A percentile compares a stretch with the other conserved stretches of the same genome.
Conservation (phyloP, 371 early-diverging fungal genomes). For the Mortierella sp. region DNA sequence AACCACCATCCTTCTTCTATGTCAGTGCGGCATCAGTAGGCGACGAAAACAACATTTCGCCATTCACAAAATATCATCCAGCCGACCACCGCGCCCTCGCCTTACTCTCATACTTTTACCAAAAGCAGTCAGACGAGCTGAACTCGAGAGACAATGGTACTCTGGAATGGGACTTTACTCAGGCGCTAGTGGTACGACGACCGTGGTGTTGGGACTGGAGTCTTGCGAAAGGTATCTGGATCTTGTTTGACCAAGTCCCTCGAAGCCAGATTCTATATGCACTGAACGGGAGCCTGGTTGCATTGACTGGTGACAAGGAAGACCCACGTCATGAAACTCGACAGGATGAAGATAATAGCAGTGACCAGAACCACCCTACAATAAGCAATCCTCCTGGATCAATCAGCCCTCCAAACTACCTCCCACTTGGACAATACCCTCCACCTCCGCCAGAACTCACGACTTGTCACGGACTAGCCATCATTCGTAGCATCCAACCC, state of each 20-base stretch:
- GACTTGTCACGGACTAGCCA: slow-evolving; percentile 76
- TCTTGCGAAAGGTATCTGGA: slow-evolving; percentile 63
- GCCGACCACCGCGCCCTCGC: slow-evolving; percentile 67
- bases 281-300: slow-evolving; percentile 81
- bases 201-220: slow-evolving; percentile 75
- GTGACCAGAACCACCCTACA: too few relatives aligned
- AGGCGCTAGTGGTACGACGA: slow-evolving; percentile 61
- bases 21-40: slow-evolving; percentile 30
- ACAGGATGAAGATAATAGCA: too few relatives aligned
- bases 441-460: slow-evolving; percentile 62
- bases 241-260: slow-evolving; percentile 72
- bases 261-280: slow-evolving; percentile 76
- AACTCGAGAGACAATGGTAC: neutral
- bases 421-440: slow-evolving; percentile 59
- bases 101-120: slow-evolving; percentile 58
- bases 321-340: slow-evolving; percentile 1
- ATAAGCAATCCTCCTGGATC: neutral
- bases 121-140: slow-evolving; percentile 8
- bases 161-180: slow-evolving; percentile 66
- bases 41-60: slow-evolving; percentile 41
- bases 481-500: slow-evolving; percentile 80
- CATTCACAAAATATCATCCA: slow-evolving; percentile 61
- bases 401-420: slow-evolving; percentile 59
- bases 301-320: slow-evolving; percentile 65
- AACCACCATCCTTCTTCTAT: slow-evolving; percentile 15